Evolutionary conservation across 75 land plant genomes (phyloP).

Genomic region (Selaginella moellendorffii): DNA sequence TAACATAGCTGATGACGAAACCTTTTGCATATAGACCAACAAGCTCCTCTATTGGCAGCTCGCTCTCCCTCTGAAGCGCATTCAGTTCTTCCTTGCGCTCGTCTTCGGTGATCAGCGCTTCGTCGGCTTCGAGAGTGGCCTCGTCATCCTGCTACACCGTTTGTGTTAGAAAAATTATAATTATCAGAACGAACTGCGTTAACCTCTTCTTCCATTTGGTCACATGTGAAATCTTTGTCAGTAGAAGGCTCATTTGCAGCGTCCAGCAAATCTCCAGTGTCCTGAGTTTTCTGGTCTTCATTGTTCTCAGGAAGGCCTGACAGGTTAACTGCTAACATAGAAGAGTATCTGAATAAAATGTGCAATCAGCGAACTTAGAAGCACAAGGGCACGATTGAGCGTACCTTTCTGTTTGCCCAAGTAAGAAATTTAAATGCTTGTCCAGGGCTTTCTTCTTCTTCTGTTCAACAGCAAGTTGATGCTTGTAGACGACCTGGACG

Average conservation of each 20-base stretch:
- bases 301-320: slow-evolving; percentile 25
- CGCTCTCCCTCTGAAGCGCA: slow-evolving; percentile 60
- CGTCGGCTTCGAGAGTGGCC: slow-evolving; percentile 81
- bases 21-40: slow-evolving; percentile 26
- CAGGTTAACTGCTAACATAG: slow-evolving; percentile 95
- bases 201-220: slow-evolving; percentile 17
- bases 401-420: slow-evolving; percentile 99
- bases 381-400: not conserved
- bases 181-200: not conserved
- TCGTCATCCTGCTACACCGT: slow-evolving; percentile 76
- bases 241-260: slow-evolving; percentile 2
- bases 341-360: slow-evolving; percentile 63
- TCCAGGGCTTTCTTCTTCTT: slow-evolving; percentile 88
- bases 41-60: slow-evolving; percentile 80
- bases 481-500: slow-evolving; percentile 80
- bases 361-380: not conserved
- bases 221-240: slow-evolving; percentile 19
- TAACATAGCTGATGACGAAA: too few species aligned
- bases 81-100: slow-evolving; percentile 71
- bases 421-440: slow-evolving; percentile 91
- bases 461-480: slow-evolving; percentile 76
- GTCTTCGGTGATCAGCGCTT: slow-evolving; percentile 80
- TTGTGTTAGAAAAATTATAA: not conserved
- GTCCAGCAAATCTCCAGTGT: not conserved
- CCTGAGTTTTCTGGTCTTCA: not conserved